Percentiles rank a stretch among this genome's conserved stretches.
phyloP scores from a whole-genome alignment of 31 red algal genomes.

The Endocladia muricata region DNA sequence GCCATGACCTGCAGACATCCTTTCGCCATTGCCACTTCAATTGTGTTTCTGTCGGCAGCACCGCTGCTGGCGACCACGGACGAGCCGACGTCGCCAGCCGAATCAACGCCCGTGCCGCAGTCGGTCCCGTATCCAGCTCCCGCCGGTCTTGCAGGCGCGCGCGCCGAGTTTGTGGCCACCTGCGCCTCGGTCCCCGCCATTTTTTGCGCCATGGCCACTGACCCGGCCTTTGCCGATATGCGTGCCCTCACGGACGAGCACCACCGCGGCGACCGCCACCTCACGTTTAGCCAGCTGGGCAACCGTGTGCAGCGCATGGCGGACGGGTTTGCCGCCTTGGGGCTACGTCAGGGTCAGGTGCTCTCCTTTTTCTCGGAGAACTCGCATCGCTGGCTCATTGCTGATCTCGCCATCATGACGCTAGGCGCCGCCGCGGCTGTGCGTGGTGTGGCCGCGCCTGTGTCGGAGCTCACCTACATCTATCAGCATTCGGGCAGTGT shows the following conservation, averaged over 20 bases:
- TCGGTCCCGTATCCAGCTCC: neutral
- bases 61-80: neutral
- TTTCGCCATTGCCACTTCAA: too few relatives aligned
- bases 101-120: too few relatives aligned
- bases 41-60: neutral
- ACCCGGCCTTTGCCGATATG: slow-evolving; percentile 7
- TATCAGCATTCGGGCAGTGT: slow-evolving; percentile 55
- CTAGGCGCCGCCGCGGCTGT: slow-evolving; percentile 86
- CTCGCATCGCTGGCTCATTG: slow-evolving; percentile 79
- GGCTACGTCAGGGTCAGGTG: slow-evolving; percentile 39
- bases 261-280: slow-evolving; percentile 14
- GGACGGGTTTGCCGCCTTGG: slow-evolving; percentile 46
- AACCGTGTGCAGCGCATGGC: slow-evolving; percentile 45
- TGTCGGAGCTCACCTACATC: slow-evolving; percentile 81
- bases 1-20: too few relatives aligned
- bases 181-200: neutral
- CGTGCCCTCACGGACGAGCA: slow-evolving; percentile 42
- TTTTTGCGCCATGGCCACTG: slow-evolving; percentile 6
- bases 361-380: slow-evolving; percentile 95
- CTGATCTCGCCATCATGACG: slow-evolving; percentile 81
- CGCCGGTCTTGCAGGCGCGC: neutral
- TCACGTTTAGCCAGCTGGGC: slow-evolving; percentile 60
- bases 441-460: slow-evolving; percentile 79
- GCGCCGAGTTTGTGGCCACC: neutral
- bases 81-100: too few relatives aligned